Base-by-base conservation (phyloP, 2,329 filamentous ascomycete genomes). In the Thelonectria rubi region DNA sequence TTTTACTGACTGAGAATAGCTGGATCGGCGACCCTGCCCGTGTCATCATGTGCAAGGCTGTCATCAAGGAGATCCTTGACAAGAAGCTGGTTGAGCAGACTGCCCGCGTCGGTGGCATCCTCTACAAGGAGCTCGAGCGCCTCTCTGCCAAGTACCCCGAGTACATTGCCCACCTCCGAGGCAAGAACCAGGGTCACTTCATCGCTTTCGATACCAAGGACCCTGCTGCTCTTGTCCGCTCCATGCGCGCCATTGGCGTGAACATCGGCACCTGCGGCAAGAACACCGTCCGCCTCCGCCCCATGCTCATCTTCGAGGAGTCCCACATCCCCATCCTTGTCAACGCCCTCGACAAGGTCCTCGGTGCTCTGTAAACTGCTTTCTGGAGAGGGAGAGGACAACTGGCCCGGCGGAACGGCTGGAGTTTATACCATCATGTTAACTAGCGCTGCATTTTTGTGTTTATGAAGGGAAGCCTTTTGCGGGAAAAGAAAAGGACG, bases 21-120 rank as follows among this genome's bases (percentile, higher is more conserved):
- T 94, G 91, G 91, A 93, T 94, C 83, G 91, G 91, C 69, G 91
- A 94, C 78, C 91, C 91, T 58, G 88, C 90, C 39, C 88, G 90
- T 63, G 90, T 90, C 15, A 81, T 94, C 67, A 84, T 94, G 69
- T 92, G 92, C 87, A 87, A 89, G 66, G 88, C 88, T 68, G 92
- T 94, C 76, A 87, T 93, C 73, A 79, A 90, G 61, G 91, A 94
- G 77, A 90, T 94, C 62, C 81, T 90, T 67, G 82, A 87, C 53
- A 80, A 90, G 37, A 83, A 89, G 68, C 81, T 94, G 8, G 90
- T 94, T 9, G 81, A 86, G 74, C 77, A 93, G 88, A 67, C 76
- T 58, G 87, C 88, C 12, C 78, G 79, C 45, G 88, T 89, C 3
- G 91, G 91, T 54, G 84, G 86, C 30, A 89, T 91, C 66, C 82